A percentile compares a stretch with the other conserved stretches of the same genome.
Evolutionary conservation across 2,329 filamentous ascomycete species (phyloP).

Genomic region (Botrytis porri): DNA sequence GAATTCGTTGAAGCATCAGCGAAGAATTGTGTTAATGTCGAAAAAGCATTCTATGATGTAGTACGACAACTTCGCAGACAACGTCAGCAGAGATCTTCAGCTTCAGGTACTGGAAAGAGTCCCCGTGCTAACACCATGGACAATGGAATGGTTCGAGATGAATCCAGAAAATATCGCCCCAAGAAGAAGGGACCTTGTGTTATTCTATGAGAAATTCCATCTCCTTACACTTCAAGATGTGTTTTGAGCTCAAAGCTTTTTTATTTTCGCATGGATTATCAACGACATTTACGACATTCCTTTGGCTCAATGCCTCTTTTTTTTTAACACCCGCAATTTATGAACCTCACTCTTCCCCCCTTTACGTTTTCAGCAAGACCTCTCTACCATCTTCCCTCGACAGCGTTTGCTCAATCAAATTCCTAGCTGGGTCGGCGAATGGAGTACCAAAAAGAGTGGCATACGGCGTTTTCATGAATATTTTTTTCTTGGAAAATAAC

Average conservation of each 20-base stretch:
- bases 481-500: slow-evolving; percentile 14
- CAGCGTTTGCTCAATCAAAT: slow-evolving; percentile 29
- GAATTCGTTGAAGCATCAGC: slow-evolving; percentile 96
- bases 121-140: slow-evolving; percentile 29
- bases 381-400: slow-evolving; percentile 28
- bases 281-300: slow-evolving; percentile 30
- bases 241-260: slow-evolving; percentile 21
- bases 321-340: slow-evolving; percentile 12
- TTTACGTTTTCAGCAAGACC: slow-evolving; percentile 16
- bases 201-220: slow-evolving; percentile 37
- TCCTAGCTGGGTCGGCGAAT: slow-evolving; percentile 36
- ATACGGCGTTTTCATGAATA: slow-evolving; percentile 33
- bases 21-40: slow-evolving; percentile 97
- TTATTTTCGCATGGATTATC: slow-evolving; percentile 20
- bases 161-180: slow-evolving; percentile 32
- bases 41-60: slow-evolving; percentile 98
- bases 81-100: slow-evolving; percentile 49
- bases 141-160: slow-evolving; percentile 30
- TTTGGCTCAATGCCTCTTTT: slow-evolving; percentile 24
- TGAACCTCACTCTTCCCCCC: slow-evolving; percentile 20
- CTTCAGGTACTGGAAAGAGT: slow-evolving; percentile 29
- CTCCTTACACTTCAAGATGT: slow-evolving; percentile 15
- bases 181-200: slow-evolving; percentile 33
- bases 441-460: slow-evolving; percentile 38
- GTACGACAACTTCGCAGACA: slow-evolving; percentile 86